These are phyloP conservation scores for Ambrosia hybrid DNA, from an alignment of 140 eudicot genomes.

Conservation along the genomic window DNA sequence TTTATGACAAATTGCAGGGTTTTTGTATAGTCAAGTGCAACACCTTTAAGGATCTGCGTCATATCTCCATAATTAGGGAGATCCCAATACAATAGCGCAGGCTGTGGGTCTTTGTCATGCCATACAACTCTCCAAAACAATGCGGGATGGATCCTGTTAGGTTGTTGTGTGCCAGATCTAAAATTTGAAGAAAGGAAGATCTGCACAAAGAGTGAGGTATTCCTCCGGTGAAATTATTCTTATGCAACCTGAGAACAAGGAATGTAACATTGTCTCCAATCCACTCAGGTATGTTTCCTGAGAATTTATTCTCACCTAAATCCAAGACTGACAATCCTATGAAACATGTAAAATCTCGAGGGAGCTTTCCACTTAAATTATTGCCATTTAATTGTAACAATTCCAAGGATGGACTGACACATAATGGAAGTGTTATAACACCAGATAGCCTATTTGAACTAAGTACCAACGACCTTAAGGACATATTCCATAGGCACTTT, in stretches of 20 bases:
- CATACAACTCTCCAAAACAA: slow-evolving; percentile 8
- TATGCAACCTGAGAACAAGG: slow-evolving; percentile 25
- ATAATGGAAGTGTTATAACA: slow-evolving; percentile 24
- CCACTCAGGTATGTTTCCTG: slow-evolving; percentile 37
- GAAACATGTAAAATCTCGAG: neutral
- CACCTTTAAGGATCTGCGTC: slow-evolving; percentile 22
- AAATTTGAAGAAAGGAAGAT: neutral
- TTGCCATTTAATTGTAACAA: slow-evolving; percentile 26
- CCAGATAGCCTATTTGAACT: slow-evolving; percentile 28
- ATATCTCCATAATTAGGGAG: neutral
- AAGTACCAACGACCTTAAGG: neutral
- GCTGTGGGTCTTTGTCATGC: neutral
- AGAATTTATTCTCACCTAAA: slow-evolving; percentile 33
- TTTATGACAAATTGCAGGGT: neutral
- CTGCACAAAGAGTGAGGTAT: slow-evolving; percentile 33
- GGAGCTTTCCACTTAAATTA: slow-evolving; percentile 26
- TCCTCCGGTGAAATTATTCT: slow-evolving; percentile 23
- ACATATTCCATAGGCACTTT: neutral
- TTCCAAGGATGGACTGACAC: neutral
- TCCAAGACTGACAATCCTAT: neutral
- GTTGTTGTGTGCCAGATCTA: slow-evolving; percentile 31
- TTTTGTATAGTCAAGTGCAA: neutral
- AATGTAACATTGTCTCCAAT: slow-evolving; percentile 16
- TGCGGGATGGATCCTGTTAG: slow-evolving; percentile 16
- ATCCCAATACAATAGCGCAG: no score